A percentile compares a stretch with the other conserved stretches of the same genome.
These are phyloP conservation scores for Carex arenaria DNA, from an alignment of 202 grass and related monocot genomes.

Conservation along the genomic window DNA sequence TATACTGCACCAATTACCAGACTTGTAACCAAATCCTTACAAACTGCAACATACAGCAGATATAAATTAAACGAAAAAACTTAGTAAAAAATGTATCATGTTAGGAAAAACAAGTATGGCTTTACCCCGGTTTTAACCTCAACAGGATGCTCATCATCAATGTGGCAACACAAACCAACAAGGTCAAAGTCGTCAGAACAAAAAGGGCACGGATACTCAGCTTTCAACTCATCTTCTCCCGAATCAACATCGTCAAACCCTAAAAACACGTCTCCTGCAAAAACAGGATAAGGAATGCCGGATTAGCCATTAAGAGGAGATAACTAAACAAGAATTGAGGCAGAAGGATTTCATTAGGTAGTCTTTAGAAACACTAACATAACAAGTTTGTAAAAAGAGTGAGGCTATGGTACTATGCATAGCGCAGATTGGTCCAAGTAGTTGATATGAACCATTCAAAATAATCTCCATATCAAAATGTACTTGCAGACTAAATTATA, in stretches of 20 bases:
- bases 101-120: not conserved
- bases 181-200: slow-evolving; percentile 76
- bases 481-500: too few relatives aligned
- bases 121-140: slow-evolving; percentile 63
- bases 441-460: too few relatives aligned
- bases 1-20: not conserved
- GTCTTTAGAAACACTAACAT: not conserved
- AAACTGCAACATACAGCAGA: not conserved
- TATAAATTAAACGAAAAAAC: slow-evolving; percentile 17
- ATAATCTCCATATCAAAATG: too few relatives aligned
- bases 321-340: not conserved
- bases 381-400: not conserved
- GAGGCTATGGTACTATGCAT: too few relatives aligned
- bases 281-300: slow-evolving; percentile 9
- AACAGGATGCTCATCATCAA: slow-evolving; percentile 60
- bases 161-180: slow-evolving; percentile 65
- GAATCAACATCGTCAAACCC: slow-evolving; percentile 57
- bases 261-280: slow-evolving; percentile 45
- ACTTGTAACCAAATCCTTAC: not conserved
- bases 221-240: slow-evolving; percentile 49
- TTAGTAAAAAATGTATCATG: not conserved
- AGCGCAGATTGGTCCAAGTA: too few relatives aligned
- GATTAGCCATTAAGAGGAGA: not conserved
- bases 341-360: not conserved
- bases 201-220: slow-evolving; percentile 72